Evolutionary conservation across 202 grass and related monocot genomes (phyloP).

Genomic region (Hordeum pubiflorum): DNA sequence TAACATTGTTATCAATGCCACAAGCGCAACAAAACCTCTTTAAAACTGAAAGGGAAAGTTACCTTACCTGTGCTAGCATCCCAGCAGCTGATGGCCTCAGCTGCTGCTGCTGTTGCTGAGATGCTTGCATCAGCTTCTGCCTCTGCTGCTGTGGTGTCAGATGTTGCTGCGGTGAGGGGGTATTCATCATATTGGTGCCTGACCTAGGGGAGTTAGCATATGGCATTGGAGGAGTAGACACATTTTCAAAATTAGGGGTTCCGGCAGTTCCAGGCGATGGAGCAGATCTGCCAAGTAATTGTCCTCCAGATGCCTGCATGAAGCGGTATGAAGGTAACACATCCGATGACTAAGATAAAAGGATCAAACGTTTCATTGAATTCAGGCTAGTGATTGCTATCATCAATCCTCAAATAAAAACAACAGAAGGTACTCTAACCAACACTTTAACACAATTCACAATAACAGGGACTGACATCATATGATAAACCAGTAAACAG

Average conservation of each 20-base stretch:
- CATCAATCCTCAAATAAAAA: conserved; percentile 1
- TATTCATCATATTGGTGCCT: conserved; percentile 74
- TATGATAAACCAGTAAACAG: not conserved
- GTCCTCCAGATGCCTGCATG: conserved; percentile 52
- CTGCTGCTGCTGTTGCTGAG: conserved; percentile 75
- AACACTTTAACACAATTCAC: not conserved
- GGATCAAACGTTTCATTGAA: not conserved
- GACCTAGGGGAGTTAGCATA: conserved; percentile 86
- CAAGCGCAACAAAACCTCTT: not conserved
- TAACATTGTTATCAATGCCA: not conserved
- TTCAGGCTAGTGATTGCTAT: not conserved
- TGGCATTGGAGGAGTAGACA: conserved; percentile 82
- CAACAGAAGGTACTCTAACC: not conserved
- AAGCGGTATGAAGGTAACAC: conserved; percentile 18
- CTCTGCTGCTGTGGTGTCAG: conserved; percentile 67
- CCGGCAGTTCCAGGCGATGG: conserved; percentile 66
- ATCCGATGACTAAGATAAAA: conserved; percentile 18
- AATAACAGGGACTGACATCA: not conserved
- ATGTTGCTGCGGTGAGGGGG: conserved; percentile 76
- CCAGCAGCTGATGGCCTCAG: conserved; percentile 58
- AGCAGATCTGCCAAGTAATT: conserved; percentile 52
- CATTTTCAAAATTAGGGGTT: conserved; percentile 69
- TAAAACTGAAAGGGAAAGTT: not conserved
- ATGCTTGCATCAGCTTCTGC: conserved; percentile 71
- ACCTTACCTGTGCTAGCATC: conserved; percentile 51